phyloP scores from a whole-genome alignment of 2,329 filamentous ascomycete species.

The Lomentospora prolificans region DNA sequence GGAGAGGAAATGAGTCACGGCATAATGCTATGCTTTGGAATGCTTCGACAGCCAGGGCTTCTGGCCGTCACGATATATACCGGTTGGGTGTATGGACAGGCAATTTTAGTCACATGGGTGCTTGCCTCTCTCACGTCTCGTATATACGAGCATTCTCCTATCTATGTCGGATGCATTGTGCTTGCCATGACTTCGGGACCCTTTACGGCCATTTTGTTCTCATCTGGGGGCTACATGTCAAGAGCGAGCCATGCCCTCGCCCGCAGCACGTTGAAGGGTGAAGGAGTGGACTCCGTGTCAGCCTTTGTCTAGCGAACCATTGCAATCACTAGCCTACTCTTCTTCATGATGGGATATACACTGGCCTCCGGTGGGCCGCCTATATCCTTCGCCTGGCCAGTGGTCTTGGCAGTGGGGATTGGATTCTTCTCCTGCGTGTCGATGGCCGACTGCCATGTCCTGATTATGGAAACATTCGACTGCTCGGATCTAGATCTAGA shows the following conservation, averaged over 20 bases:
- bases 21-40: constrained; percentile 53
- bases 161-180: neutral
- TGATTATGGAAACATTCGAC: constrained; percentile 75
- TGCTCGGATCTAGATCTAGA: constrained; percentile 69
- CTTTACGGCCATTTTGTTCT: neutral
- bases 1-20: constrained; percentile 67
- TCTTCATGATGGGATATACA: constrained; percentile 59
- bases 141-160: constrained; percentile 40
- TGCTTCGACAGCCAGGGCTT: constrained; percentile 68
- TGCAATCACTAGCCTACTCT: constrained; percentile 57
- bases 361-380: constrained; percentile 54
- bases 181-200: neutral
- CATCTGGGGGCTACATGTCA: neutral
- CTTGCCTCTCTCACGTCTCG: constrained; percentile 63
- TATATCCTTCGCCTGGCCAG: constrained; percentile 52
- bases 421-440: constrained; percentile 65
- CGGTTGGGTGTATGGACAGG: constrained; percentile 69
- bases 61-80: constrained; percentile 62
- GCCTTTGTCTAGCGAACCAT: constrained; percentile 38
- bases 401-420: constrained; percentile 54
- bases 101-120: constrained; percentile 62
- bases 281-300: constrained; percentile 17
- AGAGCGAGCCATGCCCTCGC: neutral
- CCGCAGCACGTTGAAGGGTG: neutral
- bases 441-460: constrained; percentile 64